Base-by-base conservation (phyloP, 495 filamentous ascomycete species). In the Xylaria sp. region DNA sequence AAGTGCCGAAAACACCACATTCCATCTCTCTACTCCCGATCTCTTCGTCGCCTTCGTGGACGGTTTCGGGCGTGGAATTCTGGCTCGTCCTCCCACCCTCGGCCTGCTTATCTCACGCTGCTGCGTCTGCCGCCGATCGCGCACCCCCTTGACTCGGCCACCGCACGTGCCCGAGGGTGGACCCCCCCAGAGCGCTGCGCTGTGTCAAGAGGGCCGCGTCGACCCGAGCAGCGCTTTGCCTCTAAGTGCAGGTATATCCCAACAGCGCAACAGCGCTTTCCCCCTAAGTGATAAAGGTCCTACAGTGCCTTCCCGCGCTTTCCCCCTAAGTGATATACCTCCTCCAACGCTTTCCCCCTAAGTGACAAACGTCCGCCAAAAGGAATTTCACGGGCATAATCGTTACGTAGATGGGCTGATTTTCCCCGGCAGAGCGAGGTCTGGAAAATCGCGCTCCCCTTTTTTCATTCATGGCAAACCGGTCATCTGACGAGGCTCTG, bases 221-320 rank as follows among this genome's bases (percentile, higher is more conserved):
- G 41, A 50, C 70, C 70, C 70, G 70, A 71, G 41, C 24, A 8
- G 35, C 53, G 70, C 70, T 67, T 71, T 71, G 53, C 70, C 70
- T 40, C 70, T 71, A 71, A 71, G 70, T 71, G 70, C n/a, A n/a
- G n/a, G 67, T 44, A 71, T 50, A 71, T 53, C 40, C 53, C 70
- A 61, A 61, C 52, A 55, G 37, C 58, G 58, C 48, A 68, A 46
- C 41, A 58, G 33, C 68, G 68, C 68, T 70, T 70, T 70, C 68
- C 68, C 67, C 68, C 67, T 69, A 69, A 69, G 67, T 69, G 67
- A 69, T 69, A 69, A 69, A 69, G 37, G 41, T 26, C 67, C 67
- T 24, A 33, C 44, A 61, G 44, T 57, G 57, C 41, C 24, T 31
- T 37, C 29, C 55, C 26, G 14, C 57, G 57, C 57, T 59, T 46